Evolutionary conservation across 495 filamentous ascomycete genomes (phyloP), one percentile per base, ranked within the genome.

Genomic region (Tuber umbilicatum): DNA sequence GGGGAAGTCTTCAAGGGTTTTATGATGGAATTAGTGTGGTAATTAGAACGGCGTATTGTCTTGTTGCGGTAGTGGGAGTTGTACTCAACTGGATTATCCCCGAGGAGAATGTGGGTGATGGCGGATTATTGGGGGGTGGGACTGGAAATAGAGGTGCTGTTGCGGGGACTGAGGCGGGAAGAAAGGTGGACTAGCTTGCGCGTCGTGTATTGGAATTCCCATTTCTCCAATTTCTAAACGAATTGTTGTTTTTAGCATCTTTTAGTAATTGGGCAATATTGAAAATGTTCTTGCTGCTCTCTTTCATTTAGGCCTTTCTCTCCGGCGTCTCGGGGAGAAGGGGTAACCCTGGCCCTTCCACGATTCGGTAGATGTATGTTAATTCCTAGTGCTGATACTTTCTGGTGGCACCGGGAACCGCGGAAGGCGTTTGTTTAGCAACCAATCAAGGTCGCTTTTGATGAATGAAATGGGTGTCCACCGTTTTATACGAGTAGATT

Each of bases 41-140:
- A 27, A 73, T 85, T 1, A 78, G 80, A 73, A 85, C 83, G 60
- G 82, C 79, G 27, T 85, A 84, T 75, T 83, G 83, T 77, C 77
- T 85, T 71, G 82, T 80, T 40, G 84, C 84, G 27, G 76, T 84
- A 75, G 81, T 84, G 17, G 84, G 81, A 41, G 83, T 84, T 21
- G 71, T 83, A n/a, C 70, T 85, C 73, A 85, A 84, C 73, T 73
- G 79, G 37, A 69, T 83, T 40, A 70, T 84, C 70, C 83, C 83
- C 4, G 81, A 81, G 45, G 77, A 80, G 72, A 74, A 73, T 37
- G 70, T 45, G 68, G 74, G 55, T 23, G 74, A 55, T 67, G 55
- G 27, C 35, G 55, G 55, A 14, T 0, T 64, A 35, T 35, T 64
- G 16, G 55, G 55, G 55, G 27, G 55, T 35, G 27, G 17, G 55